phyloP scores from a whole-genome alignment of 202 grass and related monocot species.

The Miscanthus sacchariflorus region DNA sequence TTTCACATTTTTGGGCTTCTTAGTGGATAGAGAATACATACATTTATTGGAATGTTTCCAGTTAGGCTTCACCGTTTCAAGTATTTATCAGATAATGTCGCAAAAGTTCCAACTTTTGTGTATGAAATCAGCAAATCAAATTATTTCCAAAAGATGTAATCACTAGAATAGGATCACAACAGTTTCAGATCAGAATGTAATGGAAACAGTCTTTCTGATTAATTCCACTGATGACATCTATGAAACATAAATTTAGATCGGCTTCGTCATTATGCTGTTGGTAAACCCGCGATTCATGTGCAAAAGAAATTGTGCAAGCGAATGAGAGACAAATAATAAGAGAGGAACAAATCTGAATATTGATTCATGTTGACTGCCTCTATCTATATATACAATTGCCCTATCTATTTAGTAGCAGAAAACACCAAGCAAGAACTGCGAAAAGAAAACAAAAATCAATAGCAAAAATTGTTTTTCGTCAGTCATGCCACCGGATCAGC shows the following conservation, averaged over 20 bases:
- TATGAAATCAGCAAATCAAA: background rate
- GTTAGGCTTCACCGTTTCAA: background rate
- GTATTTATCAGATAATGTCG: constrained; percentile 7
- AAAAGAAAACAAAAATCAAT: background rate
- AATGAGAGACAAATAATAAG: background rate
- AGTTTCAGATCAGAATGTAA: background rate
- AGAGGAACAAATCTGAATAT: background rate
- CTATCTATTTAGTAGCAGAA: constrained; percentile 35
- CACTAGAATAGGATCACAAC: background rate
- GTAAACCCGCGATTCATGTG: background rate
- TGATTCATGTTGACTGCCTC: background rate
- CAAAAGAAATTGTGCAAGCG: background rate
- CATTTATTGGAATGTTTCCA: background rate
- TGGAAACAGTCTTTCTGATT: background rate
- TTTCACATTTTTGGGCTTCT: background rate
- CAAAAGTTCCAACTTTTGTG: background rate
- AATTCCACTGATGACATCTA: background rate
- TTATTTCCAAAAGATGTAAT: background rate
- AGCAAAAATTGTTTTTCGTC: constrained; percentile 12
- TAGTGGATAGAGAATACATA: background rate
- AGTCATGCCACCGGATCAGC: constrained; percentile 61
- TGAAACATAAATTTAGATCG: background rate
- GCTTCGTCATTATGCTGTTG: background rate
- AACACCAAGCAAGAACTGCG: background rate
- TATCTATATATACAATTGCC: constrained; percentile 23